These are phyloP conservation scores for Albifimbria verrucaria DNA, from an alignment of 2,329 filamentous ascomycete species.

Conservation along the genomic window DNA sequence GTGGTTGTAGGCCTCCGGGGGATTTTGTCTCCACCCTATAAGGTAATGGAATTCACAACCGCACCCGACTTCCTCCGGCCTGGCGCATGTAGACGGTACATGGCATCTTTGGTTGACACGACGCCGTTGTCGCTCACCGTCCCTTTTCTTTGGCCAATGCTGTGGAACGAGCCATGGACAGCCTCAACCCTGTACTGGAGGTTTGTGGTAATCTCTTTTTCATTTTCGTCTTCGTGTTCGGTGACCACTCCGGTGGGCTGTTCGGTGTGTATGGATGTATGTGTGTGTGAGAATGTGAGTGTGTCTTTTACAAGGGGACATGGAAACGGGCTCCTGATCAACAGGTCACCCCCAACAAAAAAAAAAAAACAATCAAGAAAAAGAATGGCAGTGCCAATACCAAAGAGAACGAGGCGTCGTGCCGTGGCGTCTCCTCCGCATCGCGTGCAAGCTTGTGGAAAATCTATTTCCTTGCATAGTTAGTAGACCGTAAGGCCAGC, in stretches of 20 bases:
- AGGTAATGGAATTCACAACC: not conserved
- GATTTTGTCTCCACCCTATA: not conserved
- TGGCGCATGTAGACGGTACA: not conserved
- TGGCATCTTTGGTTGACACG: not conserved
- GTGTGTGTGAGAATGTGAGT: no score
- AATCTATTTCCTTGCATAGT: not conserved
- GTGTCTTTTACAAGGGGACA: no score
- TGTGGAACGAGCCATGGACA: no score
- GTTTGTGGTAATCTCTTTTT: no score
- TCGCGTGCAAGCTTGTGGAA: no score
- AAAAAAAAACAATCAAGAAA: not conserved
- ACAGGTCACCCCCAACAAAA: not conserved
- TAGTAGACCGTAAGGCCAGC: not conserved
- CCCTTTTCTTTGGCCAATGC: no score
- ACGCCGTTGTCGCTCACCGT: no score
- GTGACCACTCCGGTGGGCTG: no score
- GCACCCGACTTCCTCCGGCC: not conserved
- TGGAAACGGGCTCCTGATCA: not conserved
- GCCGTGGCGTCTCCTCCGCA: not conserved
- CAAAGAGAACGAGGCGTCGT: not conserved
- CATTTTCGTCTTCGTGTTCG: no score
- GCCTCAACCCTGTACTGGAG: no score
- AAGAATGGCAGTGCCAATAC: not conserved
- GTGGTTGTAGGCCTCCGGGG: not conserved
- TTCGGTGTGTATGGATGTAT: no score